These are phyloP conservation scores for Alloascoidea africana DNA, from an alignment of 805 yeast genomes.

Conservation along the genomic window DNA sequence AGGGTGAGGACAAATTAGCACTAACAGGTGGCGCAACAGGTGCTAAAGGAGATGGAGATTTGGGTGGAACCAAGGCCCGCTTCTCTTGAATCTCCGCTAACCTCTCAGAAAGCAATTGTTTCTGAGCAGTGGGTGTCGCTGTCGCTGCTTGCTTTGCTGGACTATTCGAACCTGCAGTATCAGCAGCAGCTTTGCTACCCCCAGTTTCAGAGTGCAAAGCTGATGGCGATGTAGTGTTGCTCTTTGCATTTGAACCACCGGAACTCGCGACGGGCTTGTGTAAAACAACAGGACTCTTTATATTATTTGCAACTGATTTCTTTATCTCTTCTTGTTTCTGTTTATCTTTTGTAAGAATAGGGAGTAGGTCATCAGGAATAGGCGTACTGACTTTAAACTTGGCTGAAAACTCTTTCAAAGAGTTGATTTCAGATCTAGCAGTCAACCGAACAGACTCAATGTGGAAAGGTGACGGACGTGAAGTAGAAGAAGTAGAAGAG, in stretches of 20 bases:
- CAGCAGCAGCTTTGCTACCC: slow-evolving; percentile 6
- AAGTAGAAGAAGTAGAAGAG: no score
- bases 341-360: slow-evolving; percentile 55
- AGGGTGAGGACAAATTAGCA: background rate
- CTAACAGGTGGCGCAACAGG: slow-evolving; percentile 3
- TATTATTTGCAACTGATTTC: slow-evolving; percentile 12
- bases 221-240: slow-evolving; percentile 10
- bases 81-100: slow-evolving; percentile 22
- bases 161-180: slow-evolving; percentile 5
- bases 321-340: slow-evolving; percentile 47
- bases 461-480: background rate
- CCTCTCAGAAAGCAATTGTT: slow-evolving; percentile 5
- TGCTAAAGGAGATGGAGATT: slow-evolving; percentile 6
- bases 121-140: slow-evolving; percentile 9
- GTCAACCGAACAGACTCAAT: background rate
- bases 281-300: slow-evolving; percentile 7
- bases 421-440: slow-evolving; percentile 40
- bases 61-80: slow-evolving; percentile 9
- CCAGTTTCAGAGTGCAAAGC: slow-evolving; percentile 8
- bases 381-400: slow-evolving; percentile 47
- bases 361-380: slow-evolving; percentile 51
- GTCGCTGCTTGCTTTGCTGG: slow-evolving; percentile 6
- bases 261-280: slow-evolving; percentile 10
- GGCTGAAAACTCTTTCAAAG: slow-evolving; percentile 65
- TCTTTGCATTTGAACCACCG: slow-evolving; percentile 6